These are phyloP conservation scores for Xerocomellus chrysenteron DNA, from an alignment of 768 basidiomycete species.

Conservation along the genomic window DNA sequence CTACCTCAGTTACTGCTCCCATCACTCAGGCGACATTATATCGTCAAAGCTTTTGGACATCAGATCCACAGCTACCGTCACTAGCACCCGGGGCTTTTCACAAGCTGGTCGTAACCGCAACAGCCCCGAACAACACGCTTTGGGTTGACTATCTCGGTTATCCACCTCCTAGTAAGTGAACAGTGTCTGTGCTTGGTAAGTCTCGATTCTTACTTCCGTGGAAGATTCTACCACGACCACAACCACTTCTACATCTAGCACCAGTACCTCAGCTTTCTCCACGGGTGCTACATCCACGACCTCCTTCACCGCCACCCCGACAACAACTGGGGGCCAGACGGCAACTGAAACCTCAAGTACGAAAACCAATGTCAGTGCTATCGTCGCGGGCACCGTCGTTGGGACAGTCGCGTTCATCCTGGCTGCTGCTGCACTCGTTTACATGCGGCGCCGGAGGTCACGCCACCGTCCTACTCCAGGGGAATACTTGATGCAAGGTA, in stretches of 20 bases:
- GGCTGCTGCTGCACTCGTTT: not conserved
- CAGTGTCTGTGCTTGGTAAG: not conserved
- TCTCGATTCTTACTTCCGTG: not conserved
- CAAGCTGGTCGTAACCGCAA: not conserved
- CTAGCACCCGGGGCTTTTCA: not conserved
- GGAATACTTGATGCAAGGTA: not conserved
- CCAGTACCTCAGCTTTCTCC: not conserved
- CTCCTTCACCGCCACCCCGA: not conserved
- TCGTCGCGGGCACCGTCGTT: not conserved
- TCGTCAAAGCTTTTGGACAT: not conserved
- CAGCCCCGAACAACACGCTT: not conserved
- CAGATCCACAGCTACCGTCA: not conserved
- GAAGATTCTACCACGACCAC: not conserved
- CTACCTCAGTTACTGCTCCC: not conserved
- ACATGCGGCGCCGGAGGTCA: not conserved
- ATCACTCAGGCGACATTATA: not conserved
- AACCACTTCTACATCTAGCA: not conserved
- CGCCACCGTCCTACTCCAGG: not conserved
- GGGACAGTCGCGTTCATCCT: not conserved
- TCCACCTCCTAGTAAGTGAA: not conserved
- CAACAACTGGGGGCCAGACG: not conserved
- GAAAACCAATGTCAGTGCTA: not conserved
- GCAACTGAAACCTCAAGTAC: not conserved
- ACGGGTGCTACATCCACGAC: not conserved
- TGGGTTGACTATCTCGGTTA: not conserved